Percentiles rank a stretch among this genome's conserved stretches.
phyloP scores from a whole-genome alignment of 2,329 filamentous ascomycete genomes.

The Penicillium sp. region DNA sequence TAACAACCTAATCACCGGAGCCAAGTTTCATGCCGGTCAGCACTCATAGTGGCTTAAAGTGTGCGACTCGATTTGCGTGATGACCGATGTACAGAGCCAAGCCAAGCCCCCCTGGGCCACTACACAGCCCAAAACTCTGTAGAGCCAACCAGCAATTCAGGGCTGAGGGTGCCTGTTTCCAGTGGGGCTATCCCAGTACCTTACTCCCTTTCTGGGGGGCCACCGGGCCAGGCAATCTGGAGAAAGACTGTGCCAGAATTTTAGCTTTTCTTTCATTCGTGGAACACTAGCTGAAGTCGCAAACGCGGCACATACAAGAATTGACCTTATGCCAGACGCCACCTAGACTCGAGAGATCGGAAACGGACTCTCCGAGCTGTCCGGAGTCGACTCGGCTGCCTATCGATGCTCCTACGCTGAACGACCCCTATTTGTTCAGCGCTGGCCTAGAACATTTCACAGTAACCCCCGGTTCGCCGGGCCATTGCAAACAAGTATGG shows the following conservation, averaged over 20 bases:
- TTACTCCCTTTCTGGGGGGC: background rate
- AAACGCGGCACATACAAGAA: conserved; percentile 6
- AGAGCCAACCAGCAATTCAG: background rate
- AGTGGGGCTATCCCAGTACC: conserved; percentile 9
- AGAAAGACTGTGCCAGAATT: conserved; percentile 12
- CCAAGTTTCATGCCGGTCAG: background rate
- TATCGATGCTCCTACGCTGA: conserved; percentile 18
- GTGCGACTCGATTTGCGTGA: background rate
- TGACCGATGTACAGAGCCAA: background rate
- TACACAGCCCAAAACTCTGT: background rate
- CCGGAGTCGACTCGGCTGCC: conserved; percentile 10
- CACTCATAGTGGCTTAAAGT: background rate
- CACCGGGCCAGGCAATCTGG: conserved; percentile 13
- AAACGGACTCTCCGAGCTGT: conserved; percentile 4
- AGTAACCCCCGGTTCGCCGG: background rate
- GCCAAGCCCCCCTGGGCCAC: background rate
- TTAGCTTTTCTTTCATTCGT: conserved; percentile 17
- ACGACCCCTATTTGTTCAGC: conserved; percentile 16
- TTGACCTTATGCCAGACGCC: background rate
- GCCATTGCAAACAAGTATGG: background rate
- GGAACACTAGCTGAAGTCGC: background rate
- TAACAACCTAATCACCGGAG: background rate
- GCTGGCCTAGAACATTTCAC: conserved; percentile 3
- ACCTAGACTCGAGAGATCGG: conserved; percentile 9
- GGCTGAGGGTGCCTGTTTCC: background rate